phyloP scores from a whole-genome alignment of 2,329 filamentous ascomycete species.

The Alternaria sp. region DNA sequence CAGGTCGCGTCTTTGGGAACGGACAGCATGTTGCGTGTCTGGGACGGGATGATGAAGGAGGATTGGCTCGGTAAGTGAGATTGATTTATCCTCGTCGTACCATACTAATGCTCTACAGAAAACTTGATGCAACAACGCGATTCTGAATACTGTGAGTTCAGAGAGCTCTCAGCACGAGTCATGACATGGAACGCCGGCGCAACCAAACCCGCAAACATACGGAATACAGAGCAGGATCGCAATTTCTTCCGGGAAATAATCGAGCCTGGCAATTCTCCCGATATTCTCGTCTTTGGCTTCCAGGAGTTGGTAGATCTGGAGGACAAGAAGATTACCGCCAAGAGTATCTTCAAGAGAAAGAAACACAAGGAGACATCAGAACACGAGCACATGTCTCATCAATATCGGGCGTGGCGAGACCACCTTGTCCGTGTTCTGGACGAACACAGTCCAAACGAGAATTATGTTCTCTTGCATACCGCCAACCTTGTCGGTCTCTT shows the following conservation, averaged over 20 bases:
- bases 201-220: slow-evolving; percentile 84
- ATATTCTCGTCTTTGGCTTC: slow-evolving; percentile 94
- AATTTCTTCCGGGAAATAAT: slow-evolving; percentile 84
- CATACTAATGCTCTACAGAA: slow-evolving; percentile 60
- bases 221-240: slow-evolving; percentile 73
- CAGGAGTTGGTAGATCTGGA: slow-evolving; percentile 98
- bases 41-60: slow-evolving; percentile 92
- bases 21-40: slow-evolving; percentile 83
- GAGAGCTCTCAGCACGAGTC: slow-evolving; percentile 79
- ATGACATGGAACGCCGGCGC: slow-evolving; percentile 98
- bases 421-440: slow-evolving; percentile 84
- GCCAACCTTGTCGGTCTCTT: slow-evolving; percentile 93
- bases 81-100: background rate
- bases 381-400: slow-evolving; percentile 91
- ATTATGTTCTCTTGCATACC: slow-evolving; percentile 88
- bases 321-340: slow-evolving; percentile 97
- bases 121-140: slow-evolving; percentile 85
- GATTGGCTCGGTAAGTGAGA: slow-evolving; percentile 78
- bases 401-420: slow-evolving; percentile 96
- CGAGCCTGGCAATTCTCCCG: slow-evolving; percentile 77
- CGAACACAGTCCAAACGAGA: slow-evolving; percentile 78
- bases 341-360: slow-evolving; percentile 80
- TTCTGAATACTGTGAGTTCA: slow-evolving; percentile 82
- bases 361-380: slow-evolving; percentile 85
- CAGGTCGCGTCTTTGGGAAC: slow-evolving; percentile 88